Evolutionary conservation across 345 rosid genomes (phyloP).

Genomic region (Pugionium cornutum): DNA sequence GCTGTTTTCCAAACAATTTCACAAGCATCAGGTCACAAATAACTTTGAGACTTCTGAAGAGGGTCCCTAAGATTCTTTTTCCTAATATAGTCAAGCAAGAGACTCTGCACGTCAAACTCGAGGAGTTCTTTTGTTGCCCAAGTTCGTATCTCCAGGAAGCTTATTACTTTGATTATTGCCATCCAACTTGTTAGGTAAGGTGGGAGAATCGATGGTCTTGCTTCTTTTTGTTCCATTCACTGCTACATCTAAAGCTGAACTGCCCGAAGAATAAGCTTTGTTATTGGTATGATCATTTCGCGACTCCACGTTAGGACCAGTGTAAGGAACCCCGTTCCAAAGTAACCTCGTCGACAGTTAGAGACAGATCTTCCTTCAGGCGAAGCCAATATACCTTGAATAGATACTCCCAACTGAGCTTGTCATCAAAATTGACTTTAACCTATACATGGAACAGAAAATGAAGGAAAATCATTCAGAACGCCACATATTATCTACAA

Average conservation of each 20-base stretch:
- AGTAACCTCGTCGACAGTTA: slow-evolving; percentile 67
- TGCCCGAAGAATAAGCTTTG: slow-evolving; percentile 35
- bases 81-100: too few relatives aligned
- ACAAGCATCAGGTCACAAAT: slow-evolving; percentile 38
- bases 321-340: slow-evolving; percentile 54
- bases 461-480: slow-evolving; percentile 18
- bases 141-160: slow-evolving; percentile 43
- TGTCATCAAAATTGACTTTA: slow-evolving; percentile 16
- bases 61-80: too few relatives aligned
- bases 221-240: too few relatives aligned
- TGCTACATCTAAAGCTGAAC: too few relatives aligned
- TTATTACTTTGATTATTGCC: slow-evolving; percentile 35
- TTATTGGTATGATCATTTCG: slow-evolving; percentile 39
- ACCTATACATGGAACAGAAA: slow-evolving; percentile 50
- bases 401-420: too few relatives aligned
- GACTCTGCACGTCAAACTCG: slow-evolving; percentile 69
- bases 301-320: slow-evolving; percentile 37
- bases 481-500: slow-evolving; percentile 5
- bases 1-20: slow-evolving; percentile 14
- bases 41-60: slow-evolving; percentile 43
- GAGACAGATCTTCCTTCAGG: slow-evolving; percentile 48
- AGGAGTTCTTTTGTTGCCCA: slow-evolving; percentile 92
- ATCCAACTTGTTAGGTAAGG: slow-evolving; percentile 39
- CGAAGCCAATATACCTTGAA: too few relatives aligned
- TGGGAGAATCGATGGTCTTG: slow-evolving; percentile 29